Percentiles rank a stretch among this genome's conserved stretches.
These are phyloP conservation scores for Penicillium sp. DNA, from an alignment of 2,329 filamentous ascomycete genomes.

Conservation along the genomic window DNA sequence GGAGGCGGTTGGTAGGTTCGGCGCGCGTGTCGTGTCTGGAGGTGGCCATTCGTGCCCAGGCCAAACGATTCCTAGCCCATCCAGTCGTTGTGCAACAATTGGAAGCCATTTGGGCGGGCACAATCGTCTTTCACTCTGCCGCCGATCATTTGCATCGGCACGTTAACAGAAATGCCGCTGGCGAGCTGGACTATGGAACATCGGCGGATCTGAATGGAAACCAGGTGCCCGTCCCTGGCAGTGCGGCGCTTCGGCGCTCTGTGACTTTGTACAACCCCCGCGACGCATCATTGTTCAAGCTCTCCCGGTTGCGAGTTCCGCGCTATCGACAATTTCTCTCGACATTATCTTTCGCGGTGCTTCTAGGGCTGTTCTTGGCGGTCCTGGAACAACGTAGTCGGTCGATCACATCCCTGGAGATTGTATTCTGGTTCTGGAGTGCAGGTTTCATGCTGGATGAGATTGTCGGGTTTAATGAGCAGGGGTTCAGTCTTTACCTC, in stretches of 20 bases:
- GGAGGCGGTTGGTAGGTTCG: conserved; percentile 52
- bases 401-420: conserved; percentile 75
- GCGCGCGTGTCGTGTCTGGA: conserved; percentile 86
- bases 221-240: conserved; percentile 15
- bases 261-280: conserved; percentile 86
- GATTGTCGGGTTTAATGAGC: conserved; percentile 91
- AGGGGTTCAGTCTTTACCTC: conserved; percentile 92
- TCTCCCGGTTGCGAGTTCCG: conserved; percentile 84
- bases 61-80: conserved; percentile 87
- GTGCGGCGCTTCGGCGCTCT: conserved; percentile 53
- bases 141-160: conserved; percentile 76
- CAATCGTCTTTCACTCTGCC: conserved; percentile 87
- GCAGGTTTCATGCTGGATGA: conserved; percentile 96
- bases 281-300: conserved; percentile 84
- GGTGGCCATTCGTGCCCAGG: conserved; percentile 85
- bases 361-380: conserved; percentile 79
- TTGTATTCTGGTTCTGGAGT: conserved; percentile 97
- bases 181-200: conserved; percentile 26
- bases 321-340: conserved; percentile 88
- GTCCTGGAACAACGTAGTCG: conserved; percentile 72
- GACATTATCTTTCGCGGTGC: conserved; percentile 76
- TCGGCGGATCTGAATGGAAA: conserved; percentile 22
- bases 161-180: conserved; percentile 36
- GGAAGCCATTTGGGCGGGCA: conserved; percentile 96
- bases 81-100: conserved; percentile 88